Evolutionary conservation across 352 stramenopile genomes (phyloP).

Genomic region (Bremia lactucae): DNA sequence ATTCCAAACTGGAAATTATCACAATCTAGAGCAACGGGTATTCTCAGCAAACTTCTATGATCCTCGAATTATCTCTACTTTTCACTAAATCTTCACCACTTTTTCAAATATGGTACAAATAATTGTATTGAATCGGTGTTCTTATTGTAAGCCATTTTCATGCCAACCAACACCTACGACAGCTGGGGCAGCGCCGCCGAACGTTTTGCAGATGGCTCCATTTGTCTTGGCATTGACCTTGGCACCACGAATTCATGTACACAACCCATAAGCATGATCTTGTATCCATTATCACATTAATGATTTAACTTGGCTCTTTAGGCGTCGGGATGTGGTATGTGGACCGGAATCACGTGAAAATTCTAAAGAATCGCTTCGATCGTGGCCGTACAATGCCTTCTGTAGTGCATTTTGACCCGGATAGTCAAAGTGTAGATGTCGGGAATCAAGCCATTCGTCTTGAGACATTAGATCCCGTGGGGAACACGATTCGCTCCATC

Average conservation of each 20-base stretch:
- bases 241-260: slow-evolving; percentile 99
- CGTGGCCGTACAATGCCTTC: slow-evolving; percentile 69
- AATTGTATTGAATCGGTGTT: too few species aligned
- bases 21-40: too few species aligned
- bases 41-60: too few species aligned
- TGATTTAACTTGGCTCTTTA: slow-evolving; percentile 4
- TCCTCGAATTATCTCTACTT: too few species aligned
- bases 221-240: slow-evolving; percentile 98
- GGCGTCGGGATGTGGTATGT: slow-evolving; percentile 73
- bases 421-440: slow-evolving; percentile 37
- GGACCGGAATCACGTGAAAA: slow-evolving; percentile 75
- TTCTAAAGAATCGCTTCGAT: slow-evolving; percentile 60
- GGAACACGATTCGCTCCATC: slow-evolving; percentile 66
- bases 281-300: background rate
- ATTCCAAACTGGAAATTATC: background rate
- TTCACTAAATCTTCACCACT: background rate
- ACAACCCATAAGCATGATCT: background rate
- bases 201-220: slow-evolving; percentile 54
- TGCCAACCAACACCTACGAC: slow-evolving; percentile 40
- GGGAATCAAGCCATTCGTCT: slow-evolving; percentile 37
- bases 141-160: too few species aligned
- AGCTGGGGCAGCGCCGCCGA: slow-evolving; percentile 65
- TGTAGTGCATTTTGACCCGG: slow-evolving; percentile 56
- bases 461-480: slow-evolving; percentile 39
- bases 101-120: too few species aligned